Conservation (phyloP, 2,329 filamentous ascomycete genomes). For the Piedraia hortae region DNA sequence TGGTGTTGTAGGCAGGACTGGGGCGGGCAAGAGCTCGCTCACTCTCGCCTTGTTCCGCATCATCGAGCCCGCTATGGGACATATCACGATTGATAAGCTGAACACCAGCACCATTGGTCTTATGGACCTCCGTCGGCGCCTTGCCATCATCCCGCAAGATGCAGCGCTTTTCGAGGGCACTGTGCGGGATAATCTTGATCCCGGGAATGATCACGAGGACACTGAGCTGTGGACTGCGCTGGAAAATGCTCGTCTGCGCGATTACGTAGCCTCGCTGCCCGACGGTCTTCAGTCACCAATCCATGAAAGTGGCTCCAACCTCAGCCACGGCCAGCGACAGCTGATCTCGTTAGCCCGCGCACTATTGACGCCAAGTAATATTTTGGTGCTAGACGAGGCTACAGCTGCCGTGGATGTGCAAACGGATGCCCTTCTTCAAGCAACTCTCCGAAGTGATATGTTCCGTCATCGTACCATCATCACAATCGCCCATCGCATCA, state of each 20-base stretch:
- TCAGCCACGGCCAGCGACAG: conserved; percentile 85
- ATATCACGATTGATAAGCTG: conserved; percentile 68
- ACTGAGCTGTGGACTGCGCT: conserved; percentile 65
- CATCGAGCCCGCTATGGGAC: conserved; percentile 60
- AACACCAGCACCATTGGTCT: conserved; percentile 79
- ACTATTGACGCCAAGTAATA: conserved; percentile 83
- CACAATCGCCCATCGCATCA: conserved; percentile 42
- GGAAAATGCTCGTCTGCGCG: conserved; percentile 85
- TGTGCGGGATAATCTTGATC: conserved; percentile 83
- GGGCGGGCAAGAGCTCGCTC: conserved; percentile 82
- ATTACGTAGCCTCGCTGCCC: conserved; percentile 63
- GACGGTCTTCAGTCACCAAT: conserved; percentile 75
- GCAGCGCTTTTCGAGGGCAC: conserved; percentile 86
- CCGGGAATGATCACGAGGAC: conserved; percentile 82
- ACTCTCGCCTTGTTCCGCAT: conserved; percentile 85
- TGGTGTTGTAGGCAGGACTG: conserved; percentile 84
- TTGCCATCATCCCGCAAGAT: conserved; percentile 95
- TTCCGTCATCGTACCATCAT: conserved; percentile 91
- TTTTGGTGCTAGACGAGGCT: conserved; percentile 87
- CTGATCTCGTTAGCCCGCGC: conserved; percentile 81
- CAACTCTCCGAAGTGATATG: conserved; percentile 32
- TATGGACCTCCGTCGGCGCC: conserved; percentile 58
- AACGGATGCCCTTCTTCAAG: conserved; percentile 36
- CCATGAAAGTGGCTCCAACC: conserved; percentile 85
- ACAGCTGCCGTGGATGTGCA: conserved; percentile 50